Evolutionary conservation across 495 filamentous ascomycete genomes (phyloP).

Genomic region (Aspergillus olivimuriae): DNA sequence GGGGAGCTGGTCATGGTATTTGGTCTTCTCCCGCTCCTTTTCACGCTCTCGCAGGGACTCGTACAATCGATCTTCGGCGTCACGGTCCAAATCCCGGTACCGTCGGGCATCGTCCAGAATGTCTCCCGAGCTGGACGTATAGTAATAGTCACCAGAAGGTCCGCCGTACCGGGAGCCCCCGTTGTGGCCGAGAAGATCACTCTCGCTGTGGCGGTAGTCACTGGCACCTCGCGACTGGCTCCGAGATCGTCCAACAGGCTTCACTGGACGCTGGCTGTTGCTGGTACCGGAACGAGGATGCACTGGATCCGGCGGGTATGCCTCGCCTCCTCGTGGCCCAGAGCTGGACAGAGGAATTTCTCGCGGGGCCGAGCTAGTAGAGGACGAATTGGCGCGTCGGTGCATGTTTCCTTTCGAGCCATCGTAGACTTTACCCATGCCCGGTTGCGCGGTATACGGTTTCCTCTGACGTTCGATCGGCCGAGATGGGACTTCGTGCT

Average conservation of each 20-base stretch:
- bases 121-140: constrained; percentile 16
- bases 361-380: constrained; percentile 17
- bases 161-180: constrained; percentile 14
- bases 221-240: constrained; percentile 30
- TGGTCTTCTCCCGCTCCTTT: constrained; percentile 24
- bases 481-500: constrained; percentile 28
- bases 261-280: constrained; percentile 5
- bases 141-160: constrained; percentile 25
- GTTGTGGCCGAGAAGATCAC: constrained; percentile 24
- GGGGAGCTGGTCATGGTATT: constrained; percentile 17
- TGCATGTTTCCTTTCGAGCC: constrained; percentile 20
- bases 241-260: constrained; percentile 18
- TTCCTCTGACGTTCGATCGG: constrained; percentile 59
- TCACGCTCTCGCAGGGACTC: constrained; percentile 23
- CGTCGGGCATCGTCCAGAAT: constrained; percentile 22
- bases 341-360: constrained; percentile 13
- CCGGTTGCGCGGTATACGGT: constrained; percentile 51
- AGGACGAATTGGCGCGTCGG: constrained; percentile 25
- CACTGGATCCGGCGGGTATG: constrained; percentile 19
- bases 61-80: constrained; percentile 20
- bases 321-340: constrained; percentile 12
- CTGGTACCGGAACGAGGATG: constrained; percentile 23
- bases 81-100: constrained; percentile 22
- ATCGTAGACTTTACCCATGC: constrained; percentile 50
- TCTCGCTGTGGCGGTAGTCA: constrained; percentile 37